Evolutionary conservation across 108 stramenopile genomes (phyloP), one percentile per base, ranked within the genome.

Genomic region (Stephanodiscus triporus): DNA sequence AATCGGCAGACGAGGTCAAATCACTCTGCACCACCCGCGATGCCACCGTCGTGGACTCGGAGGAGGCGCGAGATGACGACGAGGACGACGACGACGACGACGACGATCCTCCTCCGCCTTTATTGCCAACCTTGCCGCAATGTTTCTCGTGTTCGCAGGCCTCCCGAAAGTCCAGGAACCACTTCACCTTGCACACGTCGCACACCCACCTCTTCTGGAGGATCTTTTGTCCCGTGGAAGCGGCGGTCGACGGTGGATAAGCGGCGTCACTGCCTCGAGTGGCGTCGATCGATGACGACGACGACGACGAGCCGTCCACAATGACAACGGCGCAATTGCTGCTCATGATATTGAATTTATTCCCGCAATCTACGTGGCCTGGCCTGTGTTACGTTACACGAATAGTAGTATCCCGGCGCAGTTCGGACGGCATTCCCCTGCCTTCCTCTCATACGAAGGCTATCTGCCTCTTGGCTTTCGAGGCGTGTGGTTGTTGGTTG

Each of bases 121-220:
- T 55, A 16, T 53, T 68, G 56, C 42, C 29, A 47, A 38, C 58
- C 17, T 43, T 57, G 43, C 17, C 58, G 40, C 88, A 93, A 7
- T 60, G 14, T 16, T 78, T 70, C 83, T 93, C 92, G 61, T 93
- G 92, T 23, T 23, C 66, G 60, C 80, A 82, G 6, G 90, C 90
- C 62, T 88, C 87, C 20, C 88, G 65, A 70, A 81, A 87, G 62
- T 79, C 68, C 0, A 77, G 64, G 68, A 91, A 93, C 43, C 67
- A 67, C 13, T 61, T 68, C 14, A 66, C 56, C 30, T 80, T 60
- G 70, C 92, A 93, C 14, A 91, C 73, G 71, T 93, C 92, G 60
- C 92, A 93, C 6, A 71, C 47, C 90, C 90, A 93, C 59, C 68
- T 57, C 62, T 77, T 66, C 67, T 80, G 76, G 14, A 67, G 42